phyloP scores from a whole-genome alignment of 192 early-diverging fungal genomes.

The Rhizophagus clarus region DNA sequence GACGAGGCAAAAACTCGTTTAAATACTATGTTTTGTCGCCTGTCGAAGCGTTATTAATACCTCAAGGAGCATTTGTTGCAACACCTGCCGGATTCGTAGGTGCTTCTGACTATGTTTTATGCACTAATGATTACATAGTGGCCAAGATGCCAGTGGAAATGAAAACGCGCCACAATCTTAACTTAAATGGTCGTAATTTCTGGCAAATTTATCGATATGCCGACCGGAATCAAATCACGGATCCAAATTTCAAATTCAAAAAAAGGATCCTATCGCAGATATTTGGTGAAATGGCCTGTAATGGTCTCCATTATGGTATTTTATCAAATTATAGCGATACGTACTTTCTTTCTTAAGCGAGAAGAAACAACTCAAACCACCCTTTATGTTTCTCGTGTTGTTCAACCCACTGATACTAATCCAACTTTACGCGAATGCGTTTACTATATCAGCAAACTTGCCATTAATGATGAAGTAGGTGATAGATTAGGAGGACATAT shows the following conservation, averaged over 20 bases:
- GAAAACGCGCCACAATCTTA: conserved; percentile 12
- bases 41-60: background rate
- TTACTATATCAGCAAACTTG: conserved; percentile 14
- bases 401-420: conserved; percentile 1
- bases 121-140: conserved; percentile 1
- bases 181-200: too few species aligned
- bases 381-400: conserved; percentile 22
- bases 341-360: too few species aligned
- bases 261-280: too few species aligned
- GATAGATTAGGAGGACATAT: background rate
- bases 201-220: conserved; percentile 20
- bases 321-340: too few species aligned
- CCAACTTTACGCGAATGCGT: conserved; percentile 22
- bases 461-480: conserved; percentile 12
- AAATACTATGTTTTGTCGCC: background rate
- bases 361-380: conserved; percentile 1
- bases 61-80: background rate
- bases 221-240: background rate
- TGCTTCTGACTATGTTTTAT: conserved; percentile 6
- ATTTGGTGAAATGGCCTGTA: too few species aligned
- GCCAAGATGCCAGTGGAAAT: conserved; percentile 20
- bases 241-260: background rate
- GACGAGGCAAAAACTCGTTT: background rate
- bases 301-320: too few species aligned
- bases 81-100: background rate